Conservation (phyloP, 345 rosid species). For the Populus simonii region DNA sequence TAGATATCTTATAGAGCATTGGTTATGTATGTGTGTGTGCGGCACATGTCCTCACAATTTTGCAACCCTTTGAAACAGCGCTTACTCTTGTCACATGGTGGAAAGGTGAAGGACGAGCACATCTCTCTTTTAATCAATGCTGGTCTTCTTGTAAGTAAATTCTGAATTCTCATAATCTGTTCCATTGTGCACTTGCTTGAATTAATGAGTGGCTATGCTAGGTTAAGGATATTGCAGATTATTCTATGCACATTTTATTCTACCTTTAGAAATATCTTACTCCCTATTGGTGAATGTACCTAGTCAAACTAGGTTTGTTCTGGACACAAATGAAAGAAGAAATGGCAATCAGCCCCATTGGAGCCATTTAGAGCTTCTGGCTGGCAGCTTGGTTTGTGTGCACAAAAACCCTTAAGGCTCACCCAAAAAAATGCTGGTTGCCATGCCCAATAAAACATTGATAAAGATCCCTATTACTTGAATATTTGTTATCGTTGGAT, state of each 20-base stretch:
- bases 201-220: background rate
- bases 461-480: background rate
- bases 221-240: background rate
- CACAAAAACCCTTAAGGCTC: background rate
- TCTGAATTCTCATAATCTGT: conserved; percentile 4
- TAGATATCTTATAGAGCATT: background rate
- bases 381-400: background rate
- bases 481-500: background rate
- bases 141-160: conserved; percentile 76
- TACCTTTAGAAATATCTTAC: background rate
- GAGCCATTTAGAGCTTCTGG: background rate
- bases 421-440: background rate
- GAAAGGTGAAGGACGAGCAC: conserved; percentile 70
- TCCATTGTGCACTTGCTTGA: conserved; percentile 4
- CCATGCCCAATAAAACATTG: background rate
- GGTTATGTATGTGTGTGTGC: background rate
- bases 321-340: background rate
- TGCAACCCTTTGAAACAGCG: conserved; percentile 37
- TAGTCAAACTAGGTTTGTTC: background rate
- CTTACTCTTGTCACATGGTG: conserved; percentile 68
- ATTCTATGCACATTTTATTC: background rate
- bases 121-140: conserved; percentile 70
- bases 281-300: background rate
- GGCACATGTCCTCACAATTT: background rate
- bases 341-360: background rate